These are phyloP conservation scores for Trametes maxima DNA, from an alignment of 768 basidiomycete genomes.

Conservation along the genomic window DNA sequence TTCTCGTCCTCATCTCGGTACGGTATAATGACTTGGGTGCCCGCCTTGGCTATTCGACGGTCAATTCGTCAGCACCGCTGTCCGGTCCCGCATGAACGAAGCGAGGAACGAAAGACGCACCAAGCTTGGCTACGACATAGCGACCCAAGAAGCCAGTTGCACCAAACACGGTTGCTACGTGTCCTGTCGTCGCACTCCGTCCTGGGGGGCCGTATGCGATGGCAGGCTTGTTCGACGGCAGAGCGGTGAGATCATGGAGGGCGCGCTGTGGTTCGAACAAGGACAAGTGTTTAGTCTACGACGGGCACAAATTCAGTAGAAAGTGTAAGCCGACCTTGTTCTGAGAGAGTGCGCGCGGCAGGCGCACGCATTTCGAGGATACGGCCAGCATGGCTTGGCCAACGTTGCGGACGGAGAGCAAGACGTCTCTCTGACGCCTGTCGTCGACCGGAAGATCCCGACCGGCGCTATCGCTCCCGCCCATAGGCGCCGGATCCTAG, in stretches of 20 bases:
- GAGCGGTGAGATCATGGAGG: constrained; percentile 69
- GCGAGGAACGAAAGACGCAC: constrained; percentile 44
- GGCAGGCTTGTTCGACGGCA: constrained; percentile 64
- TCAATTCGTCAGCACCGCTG: background rate
- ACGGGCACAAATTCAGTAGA: background rate
- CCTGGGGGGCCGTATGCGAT: constrained; percentile 79
- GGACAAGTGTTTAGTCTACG: no score
- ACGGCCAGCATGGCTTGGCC: constrained; percentile 32
- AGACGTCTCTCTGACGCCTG: constrained; percentile 24
- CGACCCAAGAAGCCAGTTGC: constrained; percentile 94
- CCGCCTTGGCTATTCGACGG: constrained; percentile 67
- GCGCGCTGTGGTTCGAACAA: constrained; percentile 51
- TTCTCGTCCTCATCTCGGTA: constrained; percentile 96
- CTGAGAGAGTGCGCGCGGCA: constrained; percentile 52
- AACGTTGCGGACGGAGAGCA: constrained; percentile 27
- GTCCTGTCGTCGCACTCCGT: constrained; percentile 86
- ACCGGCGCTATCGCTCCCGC: background rate
- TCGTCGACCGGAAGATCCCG: constrained; percentile 23
- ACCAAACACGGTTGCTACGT: constrained; percentile 95
- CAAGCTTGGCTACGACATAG: constrained; percentile 92
- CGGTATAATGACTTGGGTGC: constrained; percentile 92
- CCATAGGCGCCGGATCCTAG: background rate
- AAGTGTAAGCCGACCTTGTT: constrained; percentile 44
- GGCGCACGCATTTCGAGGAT: constrained; percentile 38
- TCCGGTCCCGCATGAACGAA: background rate